These are phyloP conservation scores for Myriosclerotinia duriaeana DNA, from an alignment of 2,329 filamentous ascomycete species.

Conservation along the genomic window DNA sequence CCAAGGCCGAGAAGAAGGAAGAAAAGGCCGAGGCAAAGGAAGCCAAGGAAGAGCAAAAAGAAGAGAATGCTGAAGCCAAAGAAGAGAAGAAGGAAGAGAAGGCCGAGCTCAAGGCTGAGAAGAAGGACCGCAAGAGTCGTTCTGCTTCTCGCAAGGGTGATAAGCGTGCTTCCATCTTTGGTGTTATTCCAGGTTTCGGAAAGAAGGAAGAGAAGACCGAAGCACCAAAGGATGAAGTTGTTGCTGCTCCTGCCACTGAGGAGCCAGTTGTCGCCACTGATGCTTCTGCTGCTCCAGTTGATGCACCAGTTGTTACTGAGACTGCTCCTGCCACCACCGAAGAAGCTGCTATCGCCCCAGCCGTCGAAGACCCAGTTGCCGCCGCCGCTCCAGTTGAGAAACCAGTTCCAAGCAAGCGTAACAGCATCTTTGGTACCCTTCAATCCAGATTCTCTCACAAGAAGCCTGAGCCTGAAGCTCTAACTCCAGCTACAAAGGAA, in stretches of 20 bases:
- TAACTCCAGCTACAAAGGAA: slow-evolving; percentile 39
- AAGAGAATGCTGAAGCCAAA: slow-evolving; percentile 35
- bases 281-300: slow-evolving; percentile 37
- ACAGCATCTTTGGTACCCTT: slow-evolving; percentile 40
- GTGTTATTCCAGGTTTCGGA: slow-evolving; percentile 50
- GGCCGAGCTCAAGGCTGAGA: slow-evolving; percentile 50
- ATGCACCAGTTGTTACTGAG: slow-evolving; percentile 29
- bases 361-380: slow-evolving; percentile 45
- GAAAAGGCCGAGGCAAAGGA: slow-evolving; percentile 44
- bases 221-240: slow-evolving; percentile 38
- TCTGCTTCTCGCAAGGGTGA: slow-evolving; percentile 58
- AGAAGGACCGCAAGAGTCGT: slow-evolving; percentile 61
- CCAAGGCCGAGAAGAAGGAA: slow-evolving; percentile 39
- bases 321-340: slow-evolving; percentile 12
- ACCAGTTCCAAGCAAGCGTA: slow-evolving; percentile 40
- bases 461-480: slow-evolving; percentile 38
- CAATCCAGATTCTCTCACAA: slow-evolving; percentile 37
- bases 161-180: slow-evolving; percentile 61
- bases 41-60: slow-evolving; percentile 43
- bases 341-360: slow-evolving; percentile 34
- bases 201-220: slow-evolving; percentile 43
- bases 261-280: slow-evolving; percentile 30
- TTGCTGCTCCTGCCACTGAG: slow-evolving; percentile 24
- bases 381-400: slow-evolving; percentile 32
- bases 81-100: slow-evolving; percentile 43